phyloP scores from a whole-genome alignment of 2,329 filamentous ascomycete genomes.

The Albophoma yamanashiensis region DNA sequence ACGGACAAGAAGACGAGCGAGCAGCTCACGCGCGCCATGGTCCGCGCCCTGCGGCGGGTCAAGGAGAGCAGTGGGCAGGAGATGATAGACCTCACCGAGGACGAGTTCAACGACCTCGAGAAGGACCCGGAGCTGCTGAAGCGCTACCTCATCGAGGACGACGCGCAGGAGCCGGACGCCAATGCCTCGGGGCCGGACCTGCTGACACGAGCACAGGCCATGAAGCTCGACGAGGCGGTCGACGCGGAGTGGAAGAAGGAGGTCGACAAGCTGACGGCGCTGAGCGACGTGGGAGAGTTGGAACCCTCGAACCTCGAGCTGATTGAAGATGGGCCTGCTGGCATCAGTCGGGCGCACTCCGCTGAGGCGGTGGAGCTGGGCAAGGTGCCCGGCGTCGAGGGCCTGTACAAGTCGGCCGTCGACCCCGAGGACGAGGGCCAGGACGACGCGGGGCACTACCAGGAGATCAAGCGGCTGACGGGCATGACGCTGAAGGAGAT shows the following conservation, averaged over 20 bases:
- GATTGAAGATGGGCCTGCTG: slow-evolving; percentile 24
- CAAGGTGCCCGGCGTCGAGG: slow-evolving; percentile 41
- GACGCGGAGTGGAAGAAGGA: slow-evolving; percentile 25
- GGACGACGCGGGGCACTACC: slow-evolving; percentile 39
- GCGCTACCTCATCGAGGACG: slow-evolving; percentile 24
- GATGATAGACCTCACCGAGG: slow-evolving; percentile 37
- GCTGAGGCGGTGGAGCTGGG: slow-evolving; percentile 38
- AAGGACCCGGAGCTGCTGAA: slow-evolving; percentile 26
- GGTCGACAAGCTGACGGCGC: slow-evolving; percentile 21
- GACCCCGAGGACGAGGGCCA: slow-evolving; percentile 39
- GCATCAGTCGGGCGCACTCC: slow-evolving; percentile 23
- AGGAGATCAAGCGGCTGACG: slow-evolving; percentile 42
- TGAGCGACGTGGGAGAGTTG: slow-evolving; percentile 18
- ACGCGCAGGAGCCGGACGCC: slow-evolving; percentile 13
- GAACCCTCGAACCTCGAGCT: slow-evolving; percentile 24
- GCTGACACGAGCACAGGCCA: slow-evolving; percentile 22
- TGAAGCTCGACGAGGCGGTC: slow-evolving; percentile 26
- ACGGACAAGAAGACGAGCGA: slow-evolving; percentile 31
- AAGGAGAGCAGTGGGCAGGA: slow-evolving; percentile 30
- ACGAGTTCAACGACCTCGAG: slow-evolving; percentile 32
- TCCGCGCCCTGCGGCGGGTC: slow-evolving; percentile 29
- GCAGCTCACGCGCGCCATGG: slow-evolving; percentile 30
- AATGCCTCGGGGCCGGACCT: slow-evolving; percentile 13
- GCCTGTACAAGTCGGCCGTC: slow-evolving; percentile 35
- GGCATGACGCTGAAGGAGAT: slow-evolving; percentile 44